Base-by-base conservation (phyloP, 805 yeast genomes). In the Candida chauliodis region DNA sequence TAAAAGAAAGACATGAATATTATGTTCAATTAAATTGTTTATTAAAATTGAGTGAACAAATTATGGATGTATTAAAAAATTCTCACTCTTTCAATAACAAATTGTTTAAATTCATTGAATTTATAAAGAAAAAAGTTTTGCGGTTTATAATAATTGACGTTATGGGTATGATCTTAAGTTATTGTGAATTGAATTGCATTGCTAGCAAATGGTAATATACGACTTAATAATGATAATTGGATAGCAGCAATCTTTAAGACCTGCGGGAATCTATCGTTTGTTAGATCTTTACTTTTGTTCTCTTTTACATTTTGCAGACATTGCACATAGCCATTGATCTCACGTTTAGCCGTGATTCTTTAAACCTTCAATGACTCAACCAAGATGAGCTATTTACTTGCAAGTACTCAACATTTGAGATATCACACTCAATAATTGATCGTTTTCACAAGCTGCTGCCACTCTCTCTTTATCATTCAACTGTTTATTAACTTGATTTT, bases 361-460 rank as follows among this genome's bases (percentile, higher is more conserved):
- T n/a, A n/a, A n/a, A n/a, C n/a, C n/a, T n/a, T n/a, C n/a, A n/a
- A n/a, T n/a, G n/a, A n/a, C n/a, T n/a, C n/a, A n/a, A n/a, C n/a
- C n/a, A n/a, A n/a, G n/a, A n/a, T n/a, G n/a, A n/a, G n/a, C n/a
- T n/a, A n/a, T 19, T 39, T 42, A 66, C 49, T 66, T 64, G 53
- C 99, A 93, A 3, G 93, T 83, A 25, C 84, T 73, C 41, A 93
- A 71, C 99, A 93, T 93, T 46, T 84, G 88, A 48, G 89, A 84
- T 26, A 93, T 84, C n/a, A 93, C 99, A 21, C 80, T 75, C 27
- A 90, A 65, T 30, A 93, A 68, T 65, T 93, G 99, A 41, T 85
- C 95, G 53, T 93, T 93, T 55, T 93, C 99, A 60, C 98, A 90
- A 0, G 99, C 99, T 19, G 99, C 99, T 22, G 96, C 95, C 0